Evolutionary conservation across 768 basidiomycete genomes (phyloP).

Genomic region (Paxillus rubicundulus): DNA sequence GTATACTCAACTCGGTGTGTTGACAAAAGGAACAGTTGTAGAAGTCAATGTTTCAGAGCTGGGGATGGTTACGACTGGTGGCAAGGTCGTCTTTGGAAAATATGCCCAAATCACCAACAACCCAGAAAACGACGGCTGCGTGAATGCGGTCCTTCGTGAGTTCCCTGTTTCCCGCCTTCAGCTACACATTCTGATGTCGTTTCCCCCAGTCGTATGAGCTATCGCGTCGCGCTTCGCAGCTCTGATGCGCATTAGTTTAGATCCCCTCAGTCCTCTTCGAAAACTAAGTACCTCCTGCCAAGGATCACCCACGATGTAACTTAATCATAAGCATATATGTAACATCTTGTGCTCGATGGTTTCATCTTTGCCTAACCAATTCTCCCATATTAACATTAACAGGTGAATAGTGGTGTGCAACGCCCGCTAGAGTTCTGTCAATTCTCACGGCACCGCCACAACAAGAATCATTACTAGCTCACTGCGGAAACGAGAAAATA

Average conservation of each 20-base stretch:
- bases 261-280: background rate
- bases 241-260: background rate
- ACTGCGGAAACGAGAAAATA: too few relatives aligned
- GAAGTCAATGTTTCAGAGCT: conserved; percentile 99
- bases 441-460: too few relatives aligned
- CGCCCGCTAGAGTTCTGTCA: too few relatives aligned
- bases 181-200: conserved; percentile 1
- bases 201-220: conserved; percentile 26
- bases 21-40: conserved; percentile 97
- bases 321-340: conserved; percentile 3
- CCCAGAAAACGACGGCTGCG: conserved; percentile 94
- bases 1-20: conserved; percentile 93
- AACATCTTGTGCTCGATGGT: conserved; percentile 3
- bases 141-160: conserved; percentile 90
- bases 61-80: conserved; percentile 95
- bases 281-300: background rate
- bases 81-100: conserved; percentile 91
- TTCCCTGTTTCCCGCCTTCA: conserved; percentile 12
- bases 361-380: background rate
- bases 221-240: background rate
- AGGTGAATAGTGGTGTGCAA: too few relatives aligned
- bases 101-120: conserved; percentile 94
- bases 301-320: conserved; percentile 7
- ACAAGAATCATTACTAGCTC: too few relatives aligned
- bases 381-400: too few relatives aligned